Conservation (phyloP, 1,284 basidiomycete genomes). For the Cryptococcus sp. region DNA sequence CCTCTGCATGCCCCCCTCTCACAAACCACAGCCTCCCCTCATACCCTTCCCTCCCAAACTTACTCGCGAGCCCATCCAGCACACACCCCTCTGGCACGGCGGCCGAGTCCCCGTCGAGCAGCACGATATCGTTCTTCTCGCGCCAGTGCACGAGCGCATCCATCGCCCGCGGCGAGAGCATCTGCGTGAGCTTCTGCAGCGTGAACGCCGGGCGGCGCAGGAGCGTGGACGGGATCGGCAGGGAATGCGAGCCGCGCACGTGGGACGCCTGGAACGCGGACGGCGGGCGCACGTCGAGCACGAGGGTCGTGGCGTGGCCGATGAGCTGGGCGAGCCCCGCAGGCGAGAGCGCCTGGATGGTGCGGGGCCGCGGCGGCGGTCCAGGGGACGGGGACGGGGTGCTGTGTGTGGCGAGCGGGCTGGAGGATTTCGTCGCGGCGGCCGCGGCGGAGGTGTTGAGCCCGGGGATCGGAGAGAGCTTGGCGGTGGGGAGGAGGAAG, state of each 20-base stretch:
- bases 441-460: background rate
- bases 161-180: conserved; percentile 65
- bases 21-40: conserved; percentile 67
- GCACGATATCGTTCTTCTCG: conserved; percentile 63
- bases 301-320: conserved; percentile 46
- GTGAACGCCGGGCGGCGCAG: conserved; percentile 83
- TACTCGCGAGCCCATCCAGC: conserved; percentile 73
- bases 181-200: conserved; percentile 66
- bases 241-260: conserved; percentile 69
- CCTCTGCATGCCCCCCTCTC: conserved; percentile 68
- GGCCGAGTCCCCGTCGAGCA: conserved; percentile 75
- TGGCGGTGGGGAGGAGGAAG: no score
- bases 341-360: conserved; percentile 26
- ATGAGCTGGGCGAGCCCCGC: conserved; percentile 18
- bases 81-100: conserved; percentile 63
- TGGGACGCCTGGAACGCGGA: conserved; percentile 66
- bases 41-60: conserved; percentile 73
- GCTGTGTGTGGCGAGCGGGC: conserved; percentile 18
- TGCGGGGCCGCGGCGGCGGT: conserved; percentile 4
- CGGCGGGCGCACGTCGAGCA: conserved; percentile 86
- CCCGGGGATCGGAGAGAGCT: background rate
- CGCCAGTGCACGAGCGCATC: conserved; percentile 55
- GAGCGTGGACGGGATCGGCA: conserved; percentile 90
- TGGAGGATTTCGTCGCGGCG: conserved; percentile 16
- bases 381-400: conserved; percentile 9